Evolutionary conservation across 2,329 filamentous ascomycete species (phyloP), one percentile per base, ranked within the genome.

Genomic region (Arthrobotrys conoides): DNA sequence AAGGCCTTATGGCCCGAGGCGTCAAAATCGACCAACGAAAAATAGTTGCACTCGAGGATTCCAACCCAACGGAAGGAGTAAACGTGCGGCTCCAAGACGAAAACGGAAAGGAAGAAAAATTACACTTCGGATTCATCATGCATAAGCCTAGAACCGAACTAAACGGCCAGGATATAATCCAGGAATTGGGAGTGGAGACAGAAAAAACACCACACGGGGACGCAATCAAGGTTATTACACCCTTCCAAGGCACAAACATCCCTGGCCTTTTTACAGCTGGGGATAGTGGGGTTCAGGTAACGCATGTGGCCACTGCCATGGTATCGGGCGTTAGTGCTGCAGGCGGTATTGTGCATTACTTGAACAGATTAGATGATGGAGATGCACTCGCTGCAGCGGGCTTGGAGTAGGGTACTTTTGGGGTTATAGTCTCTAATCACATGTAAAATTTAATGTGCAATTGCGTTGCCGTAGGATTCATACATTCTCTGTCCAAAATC

Each of bases 211-310:
- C 16, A 16, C 44, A 48, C 24, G 87, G 87, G 0, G 86, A 87
- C 38, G 84, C 89, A 33, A 44, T 67, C 64, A 84, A 86, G 67
- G 82, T 83, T 0, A 83, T 83, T 20, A 80, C 82, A 1, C 87
- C 87, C 41, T 87, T 88, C 80, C 84, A 86, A 48, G 84, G 86
- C 81, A 88, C 88, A 2, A 87, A 82, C 68, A 85, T 88, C 0
- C 82, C 83, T 1, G 88, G 88, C 0, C 86, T 88, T 1, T 89
- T 87, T 83, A 88, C 88, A 0, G 87, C 84, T 0, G 89, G 89
- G 0, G 88, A 90, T 82, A 86, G 84, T 66, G 82, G 82, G 2
- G 83, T 83, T 4, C 71, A 79, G 30, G 27, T 83, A 63, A 81
- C 80, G 51, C 66, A 80, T 24, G 81, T 84, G 55, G 71, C 82